These are phyloP conservation scores for Claviceps sorghi DNA, from an alignment of 2,329 filamentous ascomycete genomes.

Conservation along the genomic window DNA sequence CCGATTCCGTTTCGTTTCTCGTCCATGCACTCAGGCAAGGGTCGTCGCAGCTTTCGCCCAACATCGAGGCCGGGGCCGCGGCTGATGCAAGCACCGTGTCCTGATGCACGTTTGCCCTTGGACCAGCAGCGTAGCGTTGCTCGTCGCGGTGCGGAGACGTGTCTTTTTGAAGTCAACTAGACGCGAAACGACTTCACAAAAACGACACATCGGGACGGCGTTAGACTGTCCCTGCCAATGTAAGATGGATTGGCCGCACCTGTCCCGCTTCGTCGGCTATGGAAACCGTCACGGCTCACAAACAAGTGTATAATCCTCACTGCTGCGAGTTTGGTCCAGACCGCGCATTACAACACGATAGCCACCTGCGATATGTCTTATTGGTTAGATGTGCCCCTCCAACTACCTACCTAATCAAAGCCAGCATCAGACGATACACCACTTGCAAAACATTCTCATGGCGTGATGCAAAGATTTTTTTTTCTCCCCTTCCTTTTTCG, in stretches of 20 bases:
- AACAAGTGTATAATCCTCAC: background rate
- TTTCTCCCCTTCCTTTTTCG: too few species aligned
- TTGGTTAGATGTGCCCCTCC: background rate
- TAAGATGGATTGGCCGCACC: background rate
- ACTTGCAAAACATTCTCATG: too few species aligned
- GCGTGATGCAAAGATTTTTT: background rate
- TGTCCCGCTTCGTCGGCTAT: background rate
- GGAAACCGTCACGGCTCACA: background rate
- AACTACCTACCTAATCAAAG: background rate
- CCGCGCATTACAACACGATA: background rate
- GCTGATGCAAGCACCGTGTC: constrained; percentile 23
- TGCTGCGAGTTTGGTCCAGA: background rate
- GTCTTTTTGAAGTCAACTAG: background rate
- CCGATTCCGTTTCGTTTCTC: constrained; percentile 48
- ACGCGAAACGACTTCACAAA: background rate
- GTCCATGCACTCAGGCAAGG: constrained; percentile 57
- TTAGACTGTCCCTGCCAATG: background rate
- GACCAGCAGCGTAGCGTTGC: background rate
- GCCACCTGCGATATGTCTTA: background rate
- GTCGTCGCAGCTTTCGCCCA: constrained; percentile 36
- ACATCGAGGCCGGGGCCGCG: background rate
- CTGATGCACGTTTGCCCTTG: background rate
- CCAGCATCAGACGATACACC: background rate
- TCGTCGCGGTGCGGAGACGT: background rate
- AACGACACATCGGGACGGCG: background rate